A percentile compares a stretch with the other conserved stretches of the same genome.
phyloP scores from a whole-genome alignment of 208 protist species.

The Leishmania gerbilli region DNA sequence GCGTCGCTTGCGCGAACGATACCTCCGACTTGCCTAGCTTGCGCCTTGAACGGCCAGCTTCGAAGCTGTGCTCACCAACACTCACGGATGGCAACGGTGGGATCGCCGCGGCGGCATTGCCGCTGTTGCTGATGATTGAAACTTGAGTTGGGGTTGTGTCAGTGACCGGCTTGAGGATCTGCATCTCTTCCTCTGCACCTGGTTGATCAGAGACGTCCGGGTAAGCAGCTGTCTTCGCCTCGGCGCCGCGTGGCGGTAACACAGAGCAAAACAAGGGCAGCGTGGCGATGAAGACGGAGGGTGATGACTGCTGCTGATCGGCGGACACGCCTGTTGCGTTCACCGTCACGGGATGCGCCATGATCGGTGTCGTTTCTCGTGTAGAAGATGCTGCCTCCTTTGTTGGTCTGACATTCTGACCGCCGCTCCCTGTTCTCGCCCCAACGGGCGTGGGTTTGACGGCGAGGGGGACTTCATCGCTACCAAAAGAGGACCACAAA shows the following conservation, averaged over 20 bases:
- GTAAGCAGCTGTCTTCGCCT: neutral
- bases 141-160: neutral
- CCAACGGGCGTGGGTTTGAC: no score
- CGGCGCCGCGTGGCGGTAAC: no score
- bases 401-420: neutral
- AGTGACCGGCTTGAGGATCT: neutral
- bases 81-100: neutral
- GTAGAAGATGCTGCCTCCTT: neutral
- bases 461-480: no score
- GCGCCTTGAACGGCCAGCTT: neutral
- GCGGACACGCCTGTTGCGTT: neutral
- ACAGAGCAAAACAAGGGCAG: neutral
- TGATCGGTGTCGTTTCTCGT: neutral
- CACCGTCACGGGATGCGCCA: neutral
- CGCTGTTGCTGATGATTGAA: neutral
- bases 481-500: neutral
- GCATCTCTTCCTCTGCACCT: neutral
- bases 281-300: neutral
- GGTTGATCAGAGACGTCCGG: neutral
- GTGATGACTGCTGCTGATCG: no score
- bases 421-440: neutral
- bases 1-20: neutral
- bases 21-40: constrained; percentile 5
- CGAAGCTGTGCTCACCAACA: neutral
- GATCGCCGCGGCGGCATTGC: no score